phyloP scores from a whole-genome alignment of 257 asterid species.

The Gardenia jasminoides region DNA sequence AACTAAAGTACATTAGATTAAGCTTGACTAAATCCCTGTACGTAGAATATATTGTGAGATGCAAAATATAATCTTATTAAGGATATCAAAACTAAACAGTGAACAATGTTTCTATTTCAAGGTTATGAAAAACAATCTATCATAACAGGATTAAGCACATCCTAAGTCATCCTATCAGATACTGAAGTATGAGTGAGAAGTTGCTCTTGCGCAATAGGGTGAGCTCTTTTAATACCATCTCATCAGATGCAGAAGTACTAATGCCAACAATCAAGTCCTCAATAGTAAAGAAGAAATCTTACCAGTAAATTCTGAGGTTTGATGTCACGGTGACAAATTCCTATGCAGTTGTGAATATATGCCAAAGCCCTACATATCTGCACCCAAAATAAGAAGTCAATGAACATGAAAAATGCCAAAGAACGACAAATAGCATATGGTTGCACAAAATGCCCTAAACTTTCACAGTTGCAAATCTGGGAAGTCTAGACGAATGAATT shows the following conservation, averaged over 20 bases:
- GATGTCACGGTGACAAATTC: conserved; percentile 95
- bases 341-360: conserved; percentile 87
- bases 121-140: background rate
- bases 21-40: background rate
- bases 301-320: conserved; percentile 97
- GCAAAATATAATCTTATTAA: background rate
- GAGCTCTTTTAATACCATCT: background rate
- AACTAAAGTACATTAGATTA: background rate
- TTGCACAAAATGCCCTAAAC: background rate
- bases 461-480: background rate
- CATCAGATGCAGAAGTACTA: background rate
- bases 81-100: background rate
- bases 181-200: background rate
- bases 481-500: background rate
- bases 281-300: conserved; percentile 35
- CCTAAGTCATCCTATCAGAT: background rate
- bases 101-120: background rate
- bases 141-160: background rate
- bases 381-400: conserved; percentile 22
- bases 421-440: background rate
- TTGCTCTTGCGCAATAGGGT: background rate
- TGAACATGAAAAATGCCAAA: background rate
- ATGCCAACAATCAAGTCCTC: conserved; percentile 5
- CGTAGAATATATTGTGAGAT: background rate
- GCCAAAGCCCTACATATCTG: conserved; percentile 98